These are phyloP conservation scores for Ophiostoma sp. DNA, from an alignment of 2,329 filamentous ascomycete genomes.

Conservation along the genomic window DNA sequence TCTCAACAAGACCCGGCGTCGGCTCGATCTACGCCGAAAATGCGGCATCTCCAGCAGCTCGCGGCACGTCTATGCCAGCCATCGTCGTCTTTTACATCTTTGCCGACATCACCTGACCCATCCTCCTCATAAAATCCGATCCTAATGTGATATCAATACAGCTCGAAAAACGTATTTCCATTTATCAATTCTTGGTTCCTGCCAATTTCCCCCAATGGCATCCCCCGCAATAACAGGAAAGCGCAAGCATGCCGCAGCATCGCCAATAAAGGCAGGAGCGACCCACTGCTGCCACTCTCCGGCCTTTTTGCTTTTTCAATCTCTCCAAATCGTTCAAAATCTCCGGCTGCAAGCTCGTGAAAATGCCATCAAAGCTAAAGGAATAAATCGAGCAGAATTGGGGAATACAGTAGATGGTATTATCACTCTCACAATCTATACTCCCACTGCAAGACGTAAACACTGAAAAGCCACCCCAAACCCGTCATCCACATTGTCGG, in stretches of 20 bases:
- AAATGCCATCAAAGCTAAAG: neutral
- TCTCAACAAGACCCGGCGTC: neutral
- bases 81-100: neutral
- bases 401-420: neutral
- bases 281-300: conserved; percentile 5
- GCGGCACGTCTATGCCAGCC: neutral
- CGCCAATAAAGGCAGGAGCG: neutral
- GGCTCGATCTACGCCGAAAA: conserved; percentile 7
- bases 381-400: neutral
- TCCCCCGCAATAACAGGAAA: conserved; percentile 17
- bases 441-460: neutral
- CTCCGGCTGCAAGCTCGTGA: neutral
- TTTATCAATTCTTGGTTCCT: neutral
- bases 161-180: neutral
- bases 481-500: conserved; percentile 6
- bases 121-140: neutral
- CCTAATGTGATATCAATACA: too few relatives aligned
- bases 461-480: neutral
- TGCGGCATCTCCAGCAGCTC: neutral
- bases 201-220: conserved; percentile 18
- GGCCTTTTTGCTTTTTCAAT: too few relatives aligned
- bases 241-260: neutral
- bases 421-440: neutral
- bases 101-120: neutral
- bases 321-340: neutral